Evolutionary conservation across 2,329 filamentous ascomycete genomes (phyloP).

Genomic region (Bipolaris bicolor): DNA sequence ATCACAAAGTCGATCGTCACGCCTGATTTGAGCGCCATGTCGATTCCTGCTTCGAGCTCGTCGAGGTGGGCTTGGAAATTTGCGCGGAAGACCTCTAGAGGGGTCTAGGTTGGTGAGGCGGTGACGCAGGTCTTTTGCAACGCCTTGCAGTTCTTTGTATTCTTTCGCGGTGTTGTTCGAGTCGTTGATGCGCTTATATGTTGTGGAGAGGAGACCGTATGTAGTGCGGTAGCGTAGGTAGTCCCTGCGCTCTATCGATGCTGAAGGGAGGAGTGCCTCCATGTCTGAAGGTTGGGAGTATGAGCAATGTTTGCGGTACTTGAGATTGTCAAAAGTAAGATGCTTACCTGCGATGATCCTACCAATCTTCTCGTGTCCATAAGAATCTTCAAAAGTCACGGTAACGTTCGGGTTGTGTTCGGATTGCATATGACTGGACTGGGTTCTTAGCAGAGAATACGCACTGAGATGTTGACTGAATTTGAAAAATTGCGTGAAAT

Average conservation of each 20-base stretch:
- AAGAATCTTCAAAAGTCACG: constrained; percentile 6
- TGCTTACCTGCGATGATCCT: constrained; percentile 18
- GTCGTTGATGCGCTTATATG: too few relatives aligned
- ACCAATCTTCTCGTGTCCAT: constrained; percentile 24
- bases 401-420: constrained; percentile 1
- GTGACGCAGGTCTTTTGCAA: constrained; percentile 22
- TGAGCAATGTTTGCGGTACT: too few relatives aligned
- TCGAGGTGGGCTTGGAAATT: constrained; percentile 29
- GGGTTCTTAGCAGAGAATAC: not conserved
- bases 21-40: constrained; percentile 16
- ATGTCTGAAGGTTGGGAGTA: too few relatives aligned
- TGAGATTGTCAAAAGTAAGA: too few relatives aligned
- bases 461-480: too few relatives aligned
- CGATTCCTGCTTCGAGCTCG: constrained; percentile 20
- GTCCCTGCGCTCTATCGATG: too few relatives aligned
- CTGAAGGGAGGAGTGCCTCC: too few relatives aligned
- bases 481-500: not conserved
- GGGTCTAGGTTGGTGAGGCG: constrained; percentile 23
- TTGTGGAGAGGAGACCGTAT: too few relatives aligned
- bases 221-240: too few relatives aligned
- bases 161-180: constrained; percentile 15
- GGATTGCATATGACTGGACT: not conserved
- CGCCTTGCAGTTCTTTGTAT: constrained; percentile 26
- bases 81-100: constrained; percentile 23
- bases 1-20: constrained; percentile 18